Base-by-base conservation (phyloP, 352 stramenopile species). In the Paralagenidium karlingii region DNA sequence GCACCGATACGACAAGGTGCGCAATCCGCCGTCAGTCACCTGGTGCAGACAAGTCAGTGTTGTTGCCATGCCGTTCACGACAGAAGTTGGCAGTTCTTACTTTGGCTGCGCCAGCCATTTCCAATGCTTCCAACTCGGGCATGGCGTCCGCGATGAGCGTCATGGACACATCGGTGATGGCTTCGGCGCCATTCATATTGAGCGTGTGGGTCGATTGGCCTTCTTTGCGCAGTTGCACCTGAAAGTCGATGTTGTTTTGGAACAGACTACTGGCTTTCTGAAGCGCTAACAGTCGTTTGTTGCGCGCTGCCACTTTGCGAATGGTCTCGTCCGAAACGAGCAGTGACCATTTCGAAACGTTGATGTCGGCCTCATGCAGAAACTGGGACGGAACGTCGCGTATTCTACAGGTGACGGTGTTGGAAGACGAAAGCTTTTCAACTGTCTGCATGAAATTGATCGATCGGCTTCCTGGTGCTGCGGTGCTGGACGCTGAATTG, bases 331-430 rank as follows among this genome's bases (percentile, higher is more conserved):
- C 60, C 1, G 71, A 77, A 1, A 85, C 71, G 13, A 86, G 63
- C 4, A 70, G 60, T 5, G 66, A 86, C 71, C 75, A 89, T 13
- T 61, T 60, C 43, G 53, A 74, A 7, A 89, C 44, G 38, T 63
- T 56, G 15, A 86, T 58, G 20, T 68, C 44, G 13, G 54, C 31
- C 13, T 47, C 45, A 40, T 86, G 69, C 7, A 86, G 44, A 20
- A 84, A 71, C 39, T 84, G 67, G 10, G 68, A 58, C 10, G 75
- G 75, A 24, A 89, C n/a, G n/a, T n/a, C n/a, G n/a, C n/a, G n/a
- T n/a, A n/a, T n/a, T n/a, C n/a, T n/a, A n/a, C n/a, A n/a, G n/a
- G n/a, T n/a, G n/a, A n/a, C n/a, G n/a, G n/a, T n/a, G n/a, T n/a
- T n/a, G n/a, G n/a, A n/a, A n/a, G n/a, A n/a, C n/a, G n/a, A n/a